These are phyloP conservation scores for Aspergillus awamori DNA, from an alignment of 2,329 filamentous ascomycete genomes.

Conservation along the genomic window DNA sequence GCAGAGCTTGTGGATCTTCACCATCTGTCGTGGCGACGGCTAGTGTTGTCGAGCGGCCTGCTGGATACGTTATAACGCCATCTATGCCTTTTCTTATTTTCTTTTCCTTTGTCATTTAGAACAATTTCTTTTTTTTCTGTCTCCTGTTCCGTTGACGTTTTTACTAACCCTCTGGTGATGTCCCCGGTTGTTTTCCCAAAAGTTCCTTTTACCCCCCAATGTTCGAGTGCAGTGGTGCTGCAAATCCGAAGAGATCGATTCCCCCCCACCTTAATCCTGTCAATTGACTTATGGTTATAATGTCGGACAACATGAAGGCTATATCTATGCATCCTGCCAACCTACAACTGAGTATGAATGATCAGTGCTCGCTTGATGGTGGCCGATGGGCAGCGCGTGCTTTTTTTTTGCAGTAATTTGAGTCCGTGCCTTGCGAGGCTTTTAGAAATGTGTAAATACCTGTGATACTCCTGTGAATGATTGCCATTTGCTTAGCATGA, in stretches of 20 bases:
- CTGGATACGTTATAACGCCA: conserved; percentile 32
- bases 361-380: not conserved
- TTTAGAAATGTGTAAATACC: not conserved
- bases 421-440: not conserved
- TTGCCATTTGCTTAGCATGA: not conserved
- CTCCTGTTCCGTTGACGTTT: conserved; percentile 13
- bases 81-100: conserved; percentile 26
- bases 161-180: conserved; percentile 27
- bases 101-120: conserved; percentile 19
- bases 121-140: conserved; percentile 10
- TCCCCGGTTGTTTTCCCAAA: conserved; percentile 18
- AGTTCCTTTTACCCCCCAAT: conserved; percentile 14
- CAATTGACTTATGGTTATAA: conserved; percentile 14
- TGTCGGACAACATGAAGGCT: not conserved
- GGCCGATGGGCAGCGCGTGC: not conserved
- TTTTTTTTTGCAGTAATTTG: not conserved
- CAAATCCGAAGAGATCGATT: conserved; percentile 6
- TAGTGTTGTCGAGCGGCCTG: conserved; percentile 15
- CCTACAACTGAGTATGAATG: not conserved
- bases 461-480: not conserved
- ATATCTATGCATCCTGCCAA: not conserved
- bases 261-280: conserved; percentile 16
- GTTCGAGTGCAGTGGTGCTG: not conserved
- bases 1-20: conserved; percentile 13
- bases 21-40: conserved; percentile 18